Percentiles rank a stretch among this genome's conserved stretches.
These are phyloP conservation scores for Penstemon eatonii DNA, from an alignment of 257 asterid genomes.

Conservation along the genomic window DNA sequence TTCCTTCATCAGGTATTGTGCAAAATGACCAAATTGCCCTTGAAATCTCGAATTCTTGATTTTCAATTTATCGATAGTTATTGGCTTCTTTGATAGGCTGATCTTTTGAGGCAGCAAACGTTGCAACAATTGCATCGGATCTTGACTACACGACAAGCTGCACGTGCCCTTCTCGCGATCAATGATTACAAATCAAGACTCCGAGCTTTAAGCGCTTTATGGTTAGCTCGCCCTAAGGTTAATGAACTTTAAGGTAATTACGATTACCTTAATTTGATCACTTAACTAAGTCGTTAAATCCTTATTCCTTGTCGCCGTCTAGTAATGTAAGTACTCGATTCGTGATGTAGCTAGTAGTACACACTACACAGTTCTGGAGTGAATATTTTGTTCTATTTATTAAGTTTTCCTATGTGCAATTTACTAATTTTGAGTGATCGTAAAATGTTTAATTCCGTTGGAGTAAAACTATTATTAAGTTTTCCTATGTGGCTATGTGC, in stretches of 20 bases:
- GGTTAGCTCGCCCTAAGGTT: slow-evolving; percentile 82
- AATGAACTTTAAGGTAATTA: slow-evolving; percentile 26
- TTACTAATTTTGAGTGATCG: neutral
- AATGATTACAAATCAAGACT: slow-evolving; percentile 81
- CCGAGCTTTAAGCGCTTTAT: slow-evolving; percentile 72
- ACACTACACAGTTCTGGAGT: no score
- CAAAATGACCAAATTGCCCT: neutral
- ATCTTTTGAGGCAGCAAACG: slow-evolving; percentile 80
- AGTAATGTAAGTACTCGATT: no score
- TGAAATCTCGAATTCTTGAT: neutral
- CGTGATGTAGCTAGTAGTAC: no score
- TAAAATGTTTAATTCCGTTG: no score
- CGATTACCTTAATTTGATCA: neutral
- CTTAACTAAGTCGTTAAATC: neutral
- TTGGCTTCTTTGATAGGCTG: slow-evolving; percentile 51
- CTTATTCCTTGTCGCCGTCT: neutral
- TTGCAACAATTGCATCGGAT: slow-evolving; percentile 84
- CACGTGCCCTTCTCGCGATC: slow-evolving; percentile 85
- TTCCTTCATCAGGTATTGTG: slow-evolving; percentile 67
- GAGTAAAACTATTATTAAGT: no score
- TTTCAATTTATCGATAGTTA: neutral
- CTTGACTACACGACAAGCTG: slow-evolving; percentile 90
- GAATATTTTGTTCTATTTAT: no score
- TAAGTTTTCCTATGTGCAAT: neutral
- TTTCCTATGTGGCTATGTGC: neutral